Evolutionary conservation across 345 rosid species (phyloP).

Genomic region (Anastatica hierochuntica): DNA sequence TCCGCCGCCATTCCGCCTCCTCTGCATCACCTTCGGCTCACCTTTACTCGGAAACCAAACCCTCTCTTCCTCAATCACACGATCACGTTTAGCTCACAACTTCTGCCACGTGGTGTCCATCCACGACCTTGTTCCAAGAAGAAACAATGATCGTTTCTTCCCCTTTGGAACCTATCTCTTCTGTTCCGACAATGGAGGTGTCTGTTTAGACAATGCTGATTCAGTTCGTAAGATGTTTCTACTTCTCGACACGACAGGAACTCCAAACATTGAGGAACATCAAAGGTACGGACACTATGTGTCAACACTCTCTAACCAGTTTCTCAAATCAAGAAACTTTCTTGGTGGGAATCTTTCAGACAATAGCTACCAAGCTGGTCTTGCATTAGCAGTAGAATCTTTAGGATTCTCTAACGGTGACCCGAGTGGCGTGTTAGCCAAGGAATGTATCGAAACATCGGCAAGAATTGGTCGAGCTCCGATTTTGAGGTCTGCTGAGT

Average conservation of each 20-base stretch:
- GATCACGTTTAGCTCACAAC: slow-evolving; percentile 52
- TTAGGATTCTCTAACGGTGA: slow-evolving; percentile 39
- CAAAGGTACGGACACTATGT: slow-evolving; percentile 47
- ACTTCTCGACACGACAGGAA: slow-evolving; percentile 27
- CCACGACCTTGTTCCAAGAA: slow-evolving; percentile 45
- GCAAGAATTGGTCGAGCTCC: slow-evolving; percentile 40
- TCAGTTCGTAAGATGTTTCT: slow-evolving; percentile 44
- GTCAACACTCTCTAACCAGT: slow-evolving; percentile 27
- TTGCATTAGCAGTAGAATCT: slow-evolving; percentile 56
- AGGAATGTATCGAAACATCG: slow-evolving; percentile 38
- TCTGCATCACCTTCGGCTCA: slow-evolving; percentile 76
- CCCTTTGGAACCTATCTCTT: slow-evolving; percentile 70
- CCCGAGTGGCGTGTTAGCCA: slow-evolving; percentile 20
- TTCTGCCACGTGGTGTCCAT: slow-evolving; percentile 61
- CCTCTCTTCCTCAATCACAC: slow-evolving; percentile 47
- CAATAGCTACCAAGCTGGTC: slow-evolving; percentile 56
- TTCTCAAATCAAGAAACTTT: slow-evolving; percentile 35
- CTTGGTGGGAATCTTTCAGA: slow-evolving; percentile 26
- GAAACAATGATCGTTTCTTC: slow-evolving; percentile 27
- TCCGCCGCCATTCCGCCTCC: slow-evolving; percentile 23
- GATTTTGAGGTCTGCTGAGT: slow-evolving; percentile 35
- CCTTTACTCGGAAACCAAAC: slow-evolving; percentile 64
- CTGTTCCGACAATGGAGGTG: slow-evolving; percentile 64
- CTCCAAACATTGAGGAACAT: slow-evolving; percentile 42
- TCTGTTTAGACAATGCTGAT: slow-evolving; percentile 53